These are phyloP conservation scores for Botrytis aclada DNA, from an alignment of 2,329 filamentous ascomycete species.

Conservation along the genomic window DNA sequence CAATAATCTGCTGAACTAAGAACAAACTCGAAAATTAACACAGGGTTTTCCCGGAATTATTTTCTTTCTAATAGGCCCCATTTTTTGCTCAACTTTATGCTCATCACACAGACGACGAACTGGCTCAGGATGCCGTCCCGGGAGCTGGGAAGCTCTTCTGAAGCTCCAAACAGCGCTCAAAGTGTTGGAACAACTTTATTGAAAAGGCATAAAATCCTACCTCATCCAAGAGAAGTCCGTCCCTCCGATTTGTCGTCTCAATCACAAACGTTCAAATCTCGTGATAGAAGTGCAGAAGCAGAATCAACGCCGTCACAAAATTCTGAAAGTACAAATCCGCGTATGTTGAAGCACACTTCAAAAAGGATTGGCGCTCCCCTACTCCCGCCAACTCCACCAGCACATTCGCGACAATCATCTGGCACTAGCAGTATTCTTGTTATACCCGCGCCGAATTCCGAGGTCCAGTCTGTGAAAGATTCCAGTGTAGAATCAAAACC, in stretches of 20 bases:
- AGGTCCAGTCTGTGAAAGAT: constrained; percentile 24
- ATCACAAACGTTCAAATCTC: constrained; percentile 27
- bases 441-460: constrained; percentile 27
- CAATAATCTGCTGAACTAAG: not conserved
- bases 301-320: constrained; percentile 28
- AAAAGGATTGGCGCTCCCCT: constrained; percentile 30
- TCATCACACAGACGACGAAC: constrained; percentile 36
- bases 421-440: constrained; percentile 37
- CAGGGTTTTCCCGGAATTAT: constrained; percentile 4
- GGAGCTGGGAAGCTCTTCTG: constrained; percentile 33
- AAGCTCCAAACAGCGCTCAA: constrained; percentile 32
- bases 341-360: constrained; percentile 36
- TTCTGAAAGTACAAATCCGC: constrained; percentile 36
- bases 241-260: constrained; percentile 24
- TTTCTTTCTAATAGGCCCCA: not conserved
- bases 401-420: constrained; percentile 57
- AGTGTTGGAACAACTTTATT: constrained; percentile 32
- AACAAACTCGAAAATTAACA: not conserved
- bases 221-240: constrained; percentile 35
- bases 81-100: constrained; percentile 32
- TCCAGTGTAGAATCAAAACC: constrained; percentile 39
- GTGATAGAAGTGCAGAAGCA: constrained; percentile 32
- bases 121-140: constrained; percentile 38
- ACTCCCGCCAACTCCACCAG: constrained; percentile 61
- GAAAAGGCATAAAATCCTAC: constrained; percentile 37